Percentiles rank a stretch among this genome's conserved stretches.
These are phyloP conservation scores for Kodamaea derodonti DNA, from an alignment of 1,139 yeast genomes.

Conservation along the genomic window DNA sequence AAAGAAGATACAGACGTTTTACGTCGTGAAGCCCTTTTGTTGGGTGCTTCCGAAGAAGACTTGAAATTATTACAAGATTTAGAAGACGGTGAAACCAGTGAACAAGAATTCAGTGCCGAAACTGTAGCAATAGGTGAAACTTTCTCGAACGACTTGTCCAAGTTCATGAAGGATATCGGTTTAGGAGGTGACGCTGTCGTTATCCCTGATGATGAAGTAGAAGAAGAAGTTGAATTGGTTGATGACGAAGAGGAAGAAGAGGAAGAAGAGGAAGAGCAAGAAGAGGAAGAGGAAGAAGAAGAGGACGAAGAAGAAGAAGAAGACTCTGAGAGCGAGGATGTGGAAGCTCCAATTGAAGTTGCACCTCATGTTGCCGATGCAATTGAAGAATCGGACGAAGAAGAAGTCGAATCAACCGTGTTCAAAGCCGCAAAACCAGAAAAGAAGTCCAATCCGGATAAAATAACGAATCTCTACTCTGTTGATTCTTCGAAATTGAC, in stretches of 20 bases:
- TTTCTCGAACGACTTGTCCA: slow-evolving; percentile 55
- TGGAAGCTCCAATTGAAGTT: slow-evolving; percentile 15
- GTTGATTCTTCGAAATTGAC: slow-evolving; percentile 55
- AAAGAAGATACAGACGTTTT: slow-evolving; percentile 32
- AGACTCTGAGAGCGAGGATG: slow-evolving; percentile 19
- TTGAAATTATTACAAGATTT: slow-evolving; percentile 50
- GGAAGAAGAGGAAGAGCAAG: slow-evolving; percentile 18
- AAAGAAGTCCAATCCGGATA: slow-evolving; percentile 25
- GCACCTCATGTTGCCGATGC: slow-evolving; percentile 16
- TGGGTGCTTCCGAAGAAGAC: slow-evolving; percentile 72
- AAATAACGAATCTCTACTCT: slow-evolving; percentile 49
- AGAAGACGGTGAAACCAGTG: slow-evolving; percentile 56
- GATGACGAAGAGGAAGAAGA: slow-evolving; percentile 18
- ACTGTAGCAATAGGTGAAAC: slow-evolving; percentile 36
- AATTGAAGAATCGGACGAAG: slow-evolving; percentile 9
- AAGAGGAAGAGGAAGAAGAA: slow-evolving; percentile 25
- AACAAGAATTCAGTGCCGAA: slow-evolving; percentile 47
- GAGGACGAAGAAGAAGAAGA: slow-evolving; percentile 23
- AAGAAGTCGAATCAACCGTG: slow-evolving; percentile 1
- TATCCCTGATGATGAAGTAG: slow-evolving; percentile 21
- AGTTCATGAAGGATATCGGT: slow-evolving; percentile 69
- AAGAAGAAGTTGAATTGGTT: slow-evolving; percentile 25
- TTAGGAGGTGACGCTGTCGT: slow-evolving; percentile 42
- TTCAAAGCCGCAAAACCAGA: slow-evolving; percentile 16
- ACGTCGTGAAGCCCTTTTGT: slow-evolving; percentile 62